A percentile compares a stretch with the other conserved stretches of the same genome.
phyloP scores from a whole-genome alignment of 2,329 filamentous ascomycete species.

The Talaromyces sp. region DNA sequence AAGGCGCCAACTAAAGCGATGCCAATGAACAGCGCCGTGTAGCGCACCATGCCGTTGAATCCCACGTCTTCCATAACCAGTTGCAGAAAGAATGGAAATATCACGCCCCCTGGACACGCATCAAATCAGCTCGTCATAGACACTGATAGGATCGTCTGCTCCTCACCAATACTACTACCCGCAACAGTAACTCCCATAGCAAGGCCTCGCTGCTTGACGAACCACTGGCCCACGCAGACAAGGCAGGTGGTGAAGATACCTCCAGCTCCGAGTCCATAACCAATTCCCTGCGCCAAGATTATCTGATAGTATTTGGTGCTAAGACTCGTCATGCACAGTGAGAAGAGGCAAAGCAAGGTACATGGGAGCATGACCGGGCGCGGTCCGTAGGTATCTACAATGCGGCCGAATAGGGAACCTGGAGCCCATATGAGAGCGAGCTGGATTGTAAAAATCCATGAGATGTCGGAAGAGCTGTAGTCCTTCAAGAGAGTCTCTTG shows the following conservation, averaged over 20 bases:
- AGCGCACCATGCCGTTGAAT: constrained; percentile 21
- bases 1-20: constrained; percentile 17
- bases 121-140: background rate
- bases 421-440: constrained; percentile 41
- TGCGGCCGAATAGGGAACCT: constrained; percentile 41
- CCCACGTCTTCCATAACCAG: constrained; percentile 17
- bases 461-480: constrained; percentile 33
- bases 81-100: constrained; percentile 24
- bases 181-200: constrained; percentile 52
- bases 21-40: constrained; percentile 21
- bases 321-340: constrained; percentile 43
- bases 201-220: constrained; percentile 47
- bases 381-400: constrained; percentile 43
- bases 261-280: constrained; percentile 40
- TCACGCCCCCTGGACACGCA: constrained; percentile 17
- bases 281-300: constrained; percentile 42
- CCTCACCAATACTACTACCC: constrained; percentile 30
- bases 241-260: constrained; percentile 1
- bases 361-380: constrained; percentile 35
- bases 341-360: constrained; percentile 36
- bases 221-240: constrained; percentile 45
- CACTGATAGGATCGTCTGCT: background rate
- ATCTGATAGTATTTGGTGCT: constrained; percentile 42
- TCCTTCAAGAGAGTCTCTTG: constrained; percentile 17
- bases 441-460: constrained; percentile 39